Evolutionary conservation across 805 yeast genomes (phyloP).

Genomic region (Nematodospora valgi): DNA sequence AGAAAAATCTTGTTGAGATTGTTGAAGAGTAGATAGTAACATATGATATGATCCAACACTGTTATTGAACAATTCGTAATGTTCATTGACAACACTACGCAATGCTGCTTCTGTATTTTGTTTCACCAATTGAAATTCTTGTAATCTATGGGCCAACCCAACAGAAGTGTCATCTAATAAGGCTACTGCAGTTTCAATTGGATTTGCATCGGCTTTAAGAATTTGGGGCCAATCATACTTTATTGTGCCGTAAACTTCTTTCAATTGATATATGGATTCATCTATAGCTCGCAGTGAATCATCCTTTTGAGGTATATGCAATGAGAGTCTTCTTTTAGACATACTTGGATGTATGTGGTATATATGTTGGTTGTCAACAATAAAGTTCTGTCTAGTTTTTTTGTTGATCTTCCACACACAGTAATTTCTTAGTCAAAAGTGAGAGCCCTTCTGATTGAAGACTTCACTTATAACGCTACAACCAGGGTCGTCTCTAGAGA

Average conservation of each 20-base stretch:
- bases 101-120: constrained; percentile 54
- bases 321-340: constrained; percentile 9
- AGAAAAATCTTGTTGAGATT: constrained; percentile 59
- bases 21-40: constrained; percentile 58
- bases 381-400: not conserved
- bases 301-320: constrained; percentile 1
- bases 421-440: too few relatives aligned
- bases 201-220: constrained; percentile 52
- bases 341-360: constrained; percentile 2
- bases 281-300: constrained; percentile 10
- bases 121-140: constrained; percentile 63
- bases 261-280: constrained; percentile 32
- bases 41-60: constrained; percentile 81
- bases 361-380: not conserved
- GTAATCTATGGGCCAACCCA: constrained; percentile 75
- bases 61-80: constrained; percentile 80
- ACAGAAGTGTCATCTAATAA: constrained; percentile 84
- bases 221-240: constrained; percentile 44
- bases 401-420: not conserved
- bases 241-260: constrained; percentile 32
- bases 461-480: too few relatives aligned
- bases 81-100: constrained; percentile 70
- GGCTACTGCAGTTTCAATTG: constrained; percentile 80
- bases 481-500: too few relatives aligned
- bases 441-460: too few relatives aligned